A percentile compares a stretch with the other conserved stretches of the same genome.
phyloP scores from a whole-genome alignment of 2,329 filamentous ascomycete species.

The Tolypocladium sp. region DNA sequence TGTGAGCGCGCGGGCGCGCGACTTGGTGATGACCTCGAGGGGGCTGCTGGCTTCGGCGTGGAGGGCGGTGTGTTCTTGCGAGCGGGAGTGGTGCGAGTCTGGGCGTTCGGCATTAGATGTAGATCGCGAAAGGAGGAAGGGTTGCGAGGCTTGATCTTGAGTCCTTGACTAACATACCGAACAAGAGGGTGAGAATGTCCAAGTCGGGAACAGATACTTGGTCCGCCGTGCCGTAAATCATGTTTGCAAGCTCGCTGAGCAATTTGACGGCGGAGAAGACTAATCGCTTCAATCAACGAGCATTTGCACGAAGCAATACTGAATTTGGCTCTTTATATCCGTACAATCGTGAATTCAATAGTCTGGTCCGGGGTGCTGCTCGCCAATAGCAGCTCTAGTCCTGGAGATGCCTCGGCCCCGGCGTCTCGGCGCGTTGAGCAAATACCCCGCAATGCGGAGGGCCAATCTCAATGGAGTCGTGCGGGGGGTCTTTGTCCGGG shows the following conservation, averaged over 20 bases:
- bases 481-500: not conserved
- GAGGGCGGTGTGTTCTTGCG: conserved; percentile 39
- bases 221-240: not conserved
- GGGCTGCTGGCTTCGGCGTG: conserved; percentile 50
- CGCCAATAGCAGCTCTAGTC: not conserved
- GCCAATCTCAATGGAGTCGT: not conserved
- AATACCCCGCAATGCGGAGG: not conserved
- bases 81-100: conserved; percentile 25
- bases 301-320: not conserved
- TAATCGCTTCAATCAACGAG: not conserved
- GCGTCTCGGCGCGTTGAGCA: not conserved
- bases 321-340: not conserved
- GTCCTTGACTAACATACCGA: conserved; percentile 21
- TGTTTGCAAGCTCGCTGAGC: not conserved
- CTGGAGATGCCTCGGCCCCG: not conserved
- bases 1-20: conserved; percentile 35
- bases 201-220: conserved; percentile 21
- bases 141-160: not conserved
- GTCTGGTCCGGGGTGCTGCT: not conserved
- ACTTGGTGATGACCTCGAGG: conserved; percentile 42
- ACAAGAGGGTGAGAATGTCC: conserved; percentile 33
- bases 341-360: not conserved
- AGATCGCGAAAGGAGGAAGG: not conserved
- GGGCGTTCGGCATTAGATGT: not conserved
- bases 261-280: not conserved